phyloP scores from a whole-genome alignment of 495 filamentous ascomycete species.

The Penicillium malachiteum region DNA sequence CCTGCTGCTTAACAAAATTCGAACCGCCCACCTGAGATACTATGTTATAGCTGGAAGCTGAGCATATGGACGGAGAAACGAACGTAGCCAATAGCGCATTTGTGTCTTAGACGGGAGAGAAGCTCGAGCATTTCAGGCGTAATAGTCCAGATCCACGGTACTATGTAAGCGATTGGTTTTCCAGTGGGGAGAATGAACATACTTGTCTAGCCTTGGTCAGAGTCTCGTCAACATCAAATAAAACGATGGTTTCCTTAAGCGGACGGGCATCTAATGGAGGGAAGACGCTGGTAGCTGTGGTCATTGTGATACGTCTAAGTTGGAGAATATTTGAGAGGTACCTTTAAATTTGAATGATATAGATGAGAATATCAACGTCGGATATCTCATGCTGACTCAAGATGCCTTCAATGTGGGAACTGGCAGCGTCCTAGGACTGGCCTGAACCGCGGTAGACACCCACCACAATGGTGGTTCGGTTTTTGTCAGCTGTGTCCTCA shows the following conservation, averaged over 20 bases:
- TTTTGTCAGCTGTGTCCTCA: too few species aligned
- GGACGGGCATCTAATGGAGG: conserved; percentile 78
- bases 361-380: neutral
- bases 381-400: too few species aligned
- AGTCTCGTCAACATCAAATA: conserved; percentile 94
- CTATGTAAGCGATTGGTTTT: conserved; percentile 2
- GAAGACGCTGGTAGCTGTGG: conserved; percentile 54
- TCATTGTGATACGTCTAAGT: conserved; percentile 26
- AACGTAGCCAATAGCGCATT: conserved; percentile 86
- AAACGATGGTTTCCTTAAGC: conserved; percentile 81
- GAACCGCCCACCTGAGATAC: conserved; percentile 68
- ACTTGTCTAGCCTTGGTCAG: conserved; percentile 75
- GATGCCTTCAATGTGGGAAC: too few species aligned
- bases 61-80: conserved; percentile 13
- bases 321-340: neutral
- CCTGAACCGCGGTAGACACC: too few species aligned
- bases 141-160: conserved; percentile 45
- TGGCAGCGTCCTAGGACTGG: too few species aligned
- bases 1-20: conserved; percentile 89
- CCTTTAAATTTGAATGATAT: neutral
- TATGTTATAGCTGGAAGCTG: conserved; percentile 11
- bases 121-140: conserved; percentile 79
- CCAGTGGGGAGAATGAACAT: conserved; percentile 11
- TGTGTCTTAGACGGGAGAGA: conserved; percentile 76
- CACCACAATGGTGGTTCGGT: too few species aligned